These are phyloP conservation scores for Polygonum maritimum DNA, from an alignment of 148 eudicot genomes.

Conservation along the genomic window DNA sequence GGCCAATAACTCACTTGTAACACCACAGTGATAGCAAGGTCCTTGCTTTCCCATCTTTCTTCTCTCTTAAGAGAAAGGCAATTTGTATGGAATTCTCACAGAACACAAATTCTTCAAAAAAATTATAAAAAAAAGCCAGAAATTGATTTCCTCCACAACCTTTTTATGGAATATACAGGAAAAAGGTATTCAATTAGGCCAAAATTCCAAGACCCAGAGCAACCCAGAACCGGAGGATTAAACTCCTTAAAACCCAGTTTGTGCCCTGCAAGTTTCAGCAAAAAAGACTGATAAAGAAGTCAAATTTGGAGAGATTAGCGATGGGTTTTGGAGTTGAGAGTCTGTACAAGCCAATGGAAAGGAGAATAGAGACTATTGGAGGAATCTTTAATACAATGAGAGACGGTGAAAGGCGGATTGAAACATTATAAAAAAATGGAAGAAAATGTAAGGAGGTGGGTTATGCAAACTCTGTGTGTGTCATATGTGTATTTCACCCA, in stretches of 20 bases:
- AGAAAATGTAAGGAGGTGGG: background rate
- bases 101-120: background rate
- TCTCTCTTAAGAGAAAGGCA: conserved; percentile 12
- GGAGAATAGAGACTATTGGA: background rate
- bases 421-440: background rate
- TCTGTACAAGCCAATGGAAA: background rate
- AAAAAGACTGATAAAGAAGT: background rate
- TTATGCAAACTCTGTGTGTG: background rate
- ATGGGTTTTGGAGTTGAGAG: conserved; percentile 8
- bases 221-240: conserved; percentile 3
- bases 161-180: background rate
- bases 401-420: conserved; percentile 8
- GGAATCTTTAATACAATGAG: conserved; percentile 6
- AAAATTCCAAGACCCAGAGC: background rate
- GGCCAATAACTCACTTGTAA: conserved; percentile 85
- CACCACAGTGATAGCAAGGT: conserved; percentile 99
- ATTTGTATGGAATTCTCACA: background rate
- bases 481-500: background rate
- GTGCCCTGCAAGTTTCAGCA: conserved; percentile 1
- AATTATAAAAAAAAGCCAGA: background rate
- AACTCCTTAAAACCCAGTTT: background rate
- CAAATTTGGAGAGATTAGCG: background rate
- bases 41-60: conserved; percentile 96
- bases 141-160: background rate
- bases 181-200: conserved; percentile 7